Evolutionary conservation across 768 basidiomycete genomes (phyloP), one percentile per base, ranked within the genome.

Genomic region (Mrakia gelida): DNA sequence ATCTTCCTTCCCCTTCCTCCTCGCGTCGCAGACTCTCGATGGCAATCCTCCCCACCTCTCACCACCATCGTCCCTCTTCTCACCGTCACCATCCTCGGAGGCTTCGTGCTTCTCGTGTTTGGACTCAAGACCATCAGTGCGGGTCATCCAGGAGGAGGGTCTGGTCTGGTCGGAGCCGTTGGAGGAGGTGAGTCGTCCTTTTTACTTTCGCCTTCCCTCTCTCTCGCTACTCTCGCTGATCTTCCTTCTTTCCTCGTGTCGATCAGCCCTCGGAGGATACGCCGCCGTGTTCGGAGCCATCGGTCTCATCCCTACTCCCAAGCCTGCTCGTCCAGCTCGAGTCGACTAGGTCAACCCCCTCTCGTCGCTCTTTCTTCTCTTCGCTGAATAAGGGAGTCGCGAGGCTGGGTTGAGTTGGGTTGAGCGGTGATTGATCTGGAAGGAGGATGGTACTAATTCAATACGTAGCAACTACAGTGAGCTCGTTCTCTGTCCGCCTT

Each of bases 41-140:
- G 77, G 77, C 72, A 43, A 30, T n/a, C 30, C 34, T 67, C 77
- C 21, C 38, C 34, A 4, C 73, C 77, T 34, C 30, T 78, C 38
- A 56, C 72, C 15, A 59, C 77, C 38, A 72, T 78, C 54, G 72
- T 78, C 41, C 77, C 77, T 23, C 9, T 74, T 4, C 73, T 78
- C 13, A 73, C 77, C 16, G 28, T 73, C 26, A 32, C 77, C 13
- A 74, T 78, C 67, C 72, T 78, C 2, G 61, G 45, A 23, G 77
- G 71, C 0, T 78, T 67, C 43, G 62, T 67, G 5, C 26, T 45
- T 1, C 67, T 78, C 41, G 68, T 78, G 49, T 63, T 74, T 30
- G 77, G 77, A 38, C 65, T 78, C 67, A 70, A 70, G 41, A 70
- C 67, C 38, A 38, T 70, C 41, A 70, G 67, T 23, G 67, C 38